Evolutionary conservation across 108 stramenopile genomes (phyloP), one percentile per base, ranked within the genome.

Genomic region (Parietichytrium sp.): DNA sequence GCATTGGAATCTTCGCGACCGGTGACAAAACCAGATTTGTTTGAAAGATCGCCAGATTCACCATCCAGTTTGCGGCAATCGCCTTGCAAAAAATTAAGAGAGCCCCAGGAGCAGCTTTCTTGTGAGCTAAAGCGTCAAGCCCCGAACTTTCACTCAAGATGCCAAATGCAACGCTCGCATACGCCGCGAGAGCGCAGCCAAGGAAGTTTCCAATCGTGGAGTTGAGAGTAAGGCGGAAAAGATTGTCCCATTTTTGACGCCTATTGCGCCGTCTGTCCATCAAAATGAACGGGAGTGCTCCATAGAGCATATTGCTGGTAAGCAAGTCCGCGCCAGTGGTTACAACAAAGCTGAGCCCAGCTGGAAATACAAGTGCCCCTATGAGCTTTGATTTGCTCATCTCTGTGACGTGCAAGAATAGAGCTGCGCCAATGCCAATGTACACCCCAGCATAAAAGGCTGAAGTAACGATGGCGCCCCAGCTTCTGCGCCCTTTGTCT

Each of bases 201-300:
- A 84, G 10, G 13, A 86, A 78, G 72, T 86, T 86, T 20, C 86
- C 86, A 29, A 52, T 18, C 31, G 72, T 72, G 3, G 86, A 86
- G 16, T 51, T 20, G 1, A n/a, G 6, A n/a, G 45, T 13, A 2
- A 72, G 61, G 7, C 61, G 61, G 6, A 7, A 33, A 47, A 72
- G 20, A 1, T 72, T 72, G 2, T 27, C 38, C 61, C 29, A 38
- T 42, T 72, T 72, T 45, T 72, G 61, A n/a, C 4, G 13, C 7
- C 13, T 16, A 31, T 33, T 45, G 33, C 61, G 61, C 29, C 61
- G 6, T 12, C 38, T 23, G 61, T 72, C 61, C 38, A 33, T 42
- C 10, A 42, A 72, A 10, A 72, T 25, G 6, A 72, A 23, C 10
- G 61, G 61, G 38, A 72, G 20, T 6, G 45, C n/a, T 0, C 61